These are phyloP conservation scores for Daldinia grandis DNA, from an alignment of 495 filamentous ascomycete genomes.

Conservation along the genomic window DNA sequence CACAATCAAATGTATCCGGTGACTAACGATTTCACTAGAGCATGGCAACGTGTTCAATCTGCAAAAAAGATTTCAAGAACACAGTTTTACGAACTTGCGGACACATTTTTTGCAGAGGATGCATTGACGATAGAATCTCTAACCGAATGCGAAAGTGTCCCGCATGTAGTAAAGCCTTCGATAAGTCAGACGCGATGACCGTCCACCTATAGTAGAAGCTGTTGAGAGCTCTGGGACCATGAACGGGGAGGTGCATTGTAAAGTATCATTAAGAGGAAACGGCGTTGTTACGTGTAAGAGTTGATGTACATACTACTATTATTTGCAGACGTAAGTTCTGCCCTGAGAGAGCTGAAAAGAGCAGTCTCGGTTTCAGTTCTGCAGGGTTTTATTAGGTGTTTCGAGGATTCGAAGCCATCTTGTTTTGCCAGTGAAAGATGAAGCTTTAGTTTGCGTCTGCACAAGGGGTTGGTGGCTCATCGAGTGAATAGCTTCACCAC, in stretches of 20 bases:
- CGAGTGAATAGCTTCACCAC: constrained; percentile 18
- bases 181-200: constrained; percentile 83
- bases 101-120: constrained; percentile 93
- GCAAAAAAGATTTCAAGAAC: constrained; percentile 90
- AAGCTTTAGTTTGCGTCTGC: constrained; percentile 3
- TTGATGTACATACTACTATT: constrained; percentile 42
- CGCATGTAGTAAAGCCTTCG: constrained; percentile 88
- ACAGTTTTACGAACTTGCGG: constrained; percentile 91
- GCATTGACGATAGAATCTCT: constrained; percentile 83
- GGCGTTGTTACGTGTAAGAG: constrained; percentile 36
- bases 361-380: background rate
- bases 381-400: constrained; percentile 1
- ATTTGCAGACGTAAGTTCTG: background rate
- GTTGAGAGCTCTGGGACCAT: background rate
- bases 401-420: background rate
- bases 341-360: constrained; percentile 4
- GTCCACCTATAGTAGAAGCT: constrained; percentile 57
- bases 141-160: constrained; percentile 95
- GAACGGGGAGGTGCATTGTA: constrained; percentile 27
- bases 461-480: background rate
- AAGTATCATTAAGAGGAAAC: constrained; percentile 31
- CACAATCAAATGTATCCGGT: background rate
- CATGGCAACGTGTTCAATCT: constrained; percentile 89
- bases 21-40: constrained; percentile 60
- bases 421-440: background rate